Base-by-base conservation (phyloP, 2,329 filamentous ascomycete genomes). In the Fusarium udum region DNA sequence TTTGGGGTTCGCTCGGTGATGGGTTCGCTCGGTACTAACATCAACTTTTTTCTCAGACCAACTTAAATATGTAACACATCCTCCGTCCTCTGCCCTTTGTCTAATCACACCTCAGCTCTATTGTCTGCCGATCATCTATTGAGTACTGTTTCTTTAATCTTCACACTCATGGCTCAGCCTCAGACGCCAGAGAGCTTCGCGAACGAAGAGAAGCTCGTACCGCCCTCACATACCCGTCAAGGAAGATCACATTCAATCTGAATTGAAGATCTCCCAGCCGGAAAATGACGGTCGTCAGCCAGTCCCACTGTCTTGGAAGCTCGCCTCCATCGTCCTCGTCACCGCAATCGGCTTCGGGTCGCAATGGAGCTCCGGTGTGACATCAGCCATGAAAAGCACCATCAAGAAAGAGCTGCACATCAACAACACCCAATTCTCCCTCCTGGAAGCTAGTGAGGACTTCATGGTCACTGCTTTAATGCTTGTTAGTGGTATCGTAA, bases 401-500 rank as follows among this genome's bases (percentile, higher is more conserved):
- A 79, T 91, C 28, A 90, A 90, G 74, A 89, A 89, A 78, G 76
- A 89, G 82, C 81, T 90, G 53, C 69, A 86, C 40, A 90, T 91
- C 78, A 86, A 87, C 77, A 91, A 91, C 72, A 85, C 85, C 1
- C 85, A 90, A 72, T 91, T 86, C 72, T 84, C 89, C 0, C 81
- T 90, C 1, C 80, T 91, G 1, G 87, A 89, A 74, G 86, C 88
- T 0, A 90, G 88, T 45, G 86, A 90, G 73, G 85, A 90, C 69
- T 91, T 91, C 66, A 90, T 91, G 86, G 84, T 85, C 15, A 89
- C 87, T 0, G 81, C 85, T 0, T 78, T 91, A 9, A 88, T 91
- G 43, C 78, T 90, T 3, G 64, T 84, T 24, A 88, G 84, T 39
- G 89, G 89, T 5, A 74, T 89, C 3, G 76, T 90, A 3, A 90